These are phyloP conservation scores for Diospyros lotus DNA, from an alignment of 148 eudicot genomes.

Conservation along the genomic window DNA sequence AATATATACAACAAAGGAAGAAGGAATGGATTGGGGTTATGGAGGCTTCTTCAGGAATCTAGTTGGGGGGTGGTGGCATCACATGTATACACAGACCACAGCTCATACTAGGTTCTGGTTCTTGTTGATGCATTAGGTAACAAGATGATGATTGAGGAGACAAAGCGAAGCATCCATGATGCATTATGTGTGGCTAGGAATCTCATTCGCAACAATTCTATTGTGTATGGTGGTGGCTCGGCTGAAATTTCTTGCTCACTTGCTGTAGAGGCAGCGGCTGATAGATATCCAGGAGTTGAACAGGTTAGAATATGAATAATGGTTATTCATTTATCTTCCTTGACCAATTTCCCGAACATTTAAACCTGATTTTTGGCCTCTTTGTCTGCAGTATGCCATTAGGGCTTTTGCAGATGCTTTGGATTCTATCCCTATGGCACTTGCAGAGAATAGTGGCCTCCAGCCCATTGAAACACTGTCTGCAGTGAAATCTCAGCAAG, in stretches of 20 bases:
- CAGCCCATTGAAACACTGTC: conserved; percentile 92
- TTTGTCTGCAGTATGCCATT: conserved; percentile 74
- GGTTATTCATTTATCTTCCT: neutral
- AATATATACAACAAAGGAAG: no score
- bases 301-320: conserved; percentile 32
- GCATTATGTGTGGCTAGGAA: conserved; percentile 92
- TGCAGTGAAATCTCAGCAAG: conserved; percentile 90
- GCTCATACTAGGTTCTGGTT: neutral
- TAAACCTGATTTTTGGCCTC: neutral
- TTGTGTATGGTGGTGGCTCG: conserved; percentile 90
- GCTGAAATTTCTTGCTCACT: conserved; percentile 53
- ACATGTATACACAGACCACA: neutral
- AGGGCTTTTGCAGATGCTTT: conserved; percentile 96
- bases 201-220: conserved; percentile 83
- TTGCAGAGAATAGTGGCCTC: conserved; percentile 96
- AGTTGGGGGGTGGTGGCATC: no score
- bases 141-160: conserved; percentile 99
- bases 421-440: conserved; percentile 94
- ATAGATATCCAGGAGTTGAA: conserved; percentile 84
- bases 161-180: conserved; percentile 90
- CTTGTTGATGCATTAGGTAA: conserved; percentile 48
- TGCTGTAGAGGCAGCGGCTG: conserved; percentile 94
- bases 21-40: no score
- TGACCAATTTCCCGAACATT: neutral
- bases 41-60: no score